Percentiles rank a stretch among this genome's conserved stretches.
Evolutionary conservation across 2,329 filamentous ascomycete genomes (phyloP).

Genomic region (Pseudogymnoascus sp.): DNA sequence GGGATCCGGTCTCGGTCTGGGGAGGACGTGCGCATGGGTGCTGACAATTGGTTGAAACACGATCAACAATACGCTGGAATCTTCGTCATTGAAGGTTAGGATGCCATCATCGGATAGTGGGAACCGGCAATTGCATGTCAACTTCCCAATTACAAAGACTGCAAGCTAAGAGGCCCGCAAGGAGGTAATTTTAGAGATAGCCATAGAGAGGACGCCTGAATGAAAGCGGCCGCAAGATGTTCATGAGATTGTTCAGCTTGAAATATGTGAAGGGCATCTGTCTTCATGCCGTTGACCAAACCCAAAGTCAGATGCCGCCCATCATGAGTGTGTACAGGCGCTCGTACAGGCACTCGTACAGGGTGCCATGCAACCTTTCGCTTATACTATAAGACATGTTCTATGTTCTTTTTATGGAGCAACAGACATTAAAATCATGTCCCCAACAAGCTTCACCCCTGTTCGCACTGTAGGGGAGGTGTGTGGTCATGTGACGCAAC

Average conservation of each 20-base stretch:
- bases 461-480: neutral
- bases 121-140: neutral
- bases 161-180: neutral
- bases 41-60: slow-evolving; percentile 1
- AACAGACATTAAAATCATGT: neutral
- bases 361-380: neutral
- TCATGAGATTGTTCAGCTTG: neutral
- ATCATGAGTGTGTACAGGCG: neutral
- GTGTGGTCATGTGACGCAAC: neutral
- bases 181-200: neutral
- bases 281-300: neutral
- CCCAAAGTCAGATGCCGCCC: neutral
- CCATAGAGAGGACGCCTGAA: neutral
- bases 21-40: neutral
- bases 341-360: neutral
- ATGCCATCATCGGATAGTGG: slow-evolving; percentile 3
- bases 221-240: neutral
- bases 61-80: slow-evolving; percentile 1
- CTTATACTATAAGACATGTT: neutral
- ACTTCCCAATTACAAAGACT: neutral
- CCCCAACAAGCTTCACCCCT: neutral
- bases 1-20: slow-evolving; percentile 1
- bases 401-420: slow-evolving; percentile 7
- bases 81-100: slow-evolving; percentile 4
- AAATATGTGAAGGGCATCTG: neutral